Evolutionary conservation across 495 filamentous ascomycete species (phyloP).

Genomic region (Sphaerosporella brunnea): DNA sequence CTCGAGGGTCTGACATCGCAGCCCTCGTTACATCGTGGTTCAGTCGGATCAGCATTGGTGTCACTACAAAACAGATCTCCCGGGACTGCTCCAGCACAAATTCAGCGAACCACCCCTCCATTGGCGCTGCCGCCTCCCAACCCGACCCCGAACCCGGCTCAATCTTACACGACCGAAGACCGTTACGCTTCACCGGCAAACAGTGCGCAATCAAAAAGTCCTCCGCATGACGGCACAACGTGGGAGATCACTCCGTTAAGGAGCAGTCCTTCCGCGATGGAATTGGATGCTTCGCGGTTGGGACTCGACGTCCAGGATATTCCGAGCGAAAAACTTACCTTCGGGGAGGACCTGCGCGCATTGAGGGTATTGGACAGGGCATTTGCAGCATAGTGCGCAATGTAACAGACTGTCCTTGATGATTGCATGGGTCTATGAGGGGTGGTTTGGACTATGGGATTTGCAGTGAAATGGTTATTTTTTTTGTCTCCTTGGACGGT

Average conservation of each 20-base stretch:
- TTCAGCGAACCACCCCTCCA: conserved; percentile 12
- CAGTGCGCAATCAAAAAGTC: conserved; percentile 25
- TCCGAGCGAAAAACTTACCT: conserved; percentile 44
- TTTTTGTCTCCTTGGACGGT: conserved; percentile 10
- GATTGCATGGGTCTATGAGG: neutral
- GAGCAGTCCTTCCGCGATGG: conserved; percentile 20
- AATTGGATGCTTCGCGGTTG: conserved; percentile 26
- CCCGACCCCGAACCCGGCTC: neutral
- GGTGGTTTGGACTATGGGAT: neutral
- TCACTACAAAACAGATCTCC: conserved; percentile 20
- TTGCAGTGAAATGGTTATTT: conserved; percentile 1
- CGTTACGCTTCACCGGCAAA: conserved; percentile 29
- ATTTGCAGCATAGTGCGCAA: conserved; percentile 18
- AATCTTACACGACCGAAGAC: conserved; percentile 29
- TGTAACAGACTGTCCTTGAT: neutral
- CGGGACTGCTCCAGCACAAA: conserved; percentile 11
- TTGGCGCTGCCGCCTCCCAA: conserved; percentile 18
- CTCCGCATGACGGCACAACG: conserved; percentile 14
- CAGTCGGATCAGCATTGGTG: conserved; percentile 22
- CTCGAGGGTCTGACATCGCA: conserved; percentile 20
- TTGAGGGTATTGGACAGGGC: conserved; percentile 44
- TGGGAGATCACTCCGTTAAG: conserved; percentile 22
- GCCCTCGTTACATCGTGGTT: conserved; percentile 13
- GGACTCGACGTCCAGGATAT: conserved; percentile 41
- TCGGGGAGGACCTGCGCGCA: conserved; percentile 48